phyloP scores from a whole-genome alignment of 306 rosid genomes.

The Medicago lupulina region DNA sequence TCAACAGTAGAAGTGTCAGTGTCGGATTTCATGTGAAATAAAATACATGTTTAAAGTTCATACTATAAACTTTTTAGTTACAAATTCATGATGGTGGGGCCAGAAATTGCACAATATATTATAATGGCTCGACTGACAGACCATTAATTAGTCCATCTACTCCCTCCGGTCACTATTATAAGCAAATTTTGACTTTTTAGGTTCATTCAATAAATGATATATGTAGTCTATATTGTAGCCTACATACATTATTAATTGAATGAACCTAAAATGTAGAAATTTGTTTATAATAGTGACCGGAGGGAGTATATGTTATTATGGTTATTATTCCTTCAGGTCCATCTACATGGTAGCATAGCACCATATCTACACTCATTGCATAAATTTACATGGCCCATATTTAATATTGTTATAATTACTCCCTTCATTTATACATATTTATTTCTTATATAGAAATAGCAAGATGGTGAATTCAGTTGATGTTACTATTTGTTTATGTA shows the following conservation, averaged over 20 bases:
- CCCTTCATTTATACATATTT: too few relatives aligned
- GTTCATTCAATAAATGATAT: too few relatives aligned
- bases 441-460: too few relatives aligned
- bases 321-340: constrained; percentile 12
- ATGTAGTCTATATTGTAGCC: too few relatives aligned
- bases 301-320: constrained; percentile 26
- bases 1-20: neutral
- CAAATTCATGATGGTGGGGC: constrained; percentile 23
- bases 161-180: too few relatives aligned
- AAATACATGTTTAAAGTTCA: too few relatives aligned
- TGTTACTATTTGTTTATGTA: too few relatives aligned
- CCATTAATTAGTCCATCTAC: constrained; percentile 41
- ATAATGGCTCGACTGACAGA: neutral
- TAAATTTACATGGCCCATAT: neutral
- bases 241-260: too few relatives aligned
- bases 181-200: too few relatives aligned
- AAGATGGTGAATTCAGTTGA: too few relatives aligned
- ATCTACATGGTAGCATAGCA: constrained; percentile 11
- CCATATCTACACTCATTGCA: neutral
- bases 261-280: too few relatives aligned
- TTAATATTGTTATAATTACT: neutral
- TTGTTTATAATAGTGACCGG: too few relatives aligned
- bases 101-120: neutral
- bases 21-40: constrained; percentile 16
- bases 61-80: constrained; percentile 3